Evolutionary conservation across 108 stramenopile species (phyloP).

Genomic region (Pinguiococcus pyrenoidosus): DNA sequence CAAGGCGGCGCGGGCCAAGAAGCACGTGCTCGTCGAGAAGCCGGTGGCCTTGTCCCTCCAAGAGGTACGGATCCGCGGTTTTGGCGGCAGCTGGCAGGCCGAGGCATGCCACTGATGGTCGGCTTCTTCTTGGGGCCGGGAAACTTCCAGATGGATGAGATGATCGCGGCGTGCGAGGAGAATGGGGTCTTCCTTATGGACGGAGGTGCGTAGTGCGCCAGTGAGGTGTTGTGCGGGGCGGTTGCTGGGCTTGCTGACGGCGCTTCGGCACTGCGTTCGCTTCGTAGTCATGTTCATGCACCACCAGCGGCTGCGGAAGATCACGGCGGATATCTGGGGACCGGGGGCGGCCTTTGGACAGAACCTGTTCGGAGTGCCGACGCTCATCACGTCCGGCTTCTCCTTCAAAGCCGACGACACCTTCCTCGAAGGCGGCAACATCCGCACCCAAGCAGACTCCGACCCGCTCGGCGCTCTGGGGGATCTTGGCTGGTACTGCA

Average conservation of each 20-base stretch:
- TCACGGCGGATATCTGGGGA: too few relatives aligned
- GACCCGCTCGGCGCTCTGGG: slow-evolving; percentile 15
- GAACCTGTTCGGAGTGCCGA: not conserved
- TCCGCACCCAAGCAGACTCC: slow-evolving; percentile 2
- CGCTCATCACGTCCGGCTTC: slow-evolving; percentile 1
- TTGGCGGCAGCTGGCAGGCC: too few relatives aligned
- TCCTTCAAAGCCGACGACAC: not conserved
- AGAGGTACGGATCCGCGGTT: too few relatives aligned
- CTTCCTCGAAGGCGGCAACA: slow-evolving; percentile 1
- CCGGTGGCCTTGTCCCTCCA: slow-evolving; percentile 3
- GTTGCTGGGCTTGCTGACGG: too few relatives aligned
- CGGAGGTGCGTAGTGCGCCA: too few relatives aligned
- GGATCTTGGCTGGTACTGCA: slow-evolving; percentile 16
- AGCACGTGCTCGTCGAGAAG: slow-evolving; percentile 24
- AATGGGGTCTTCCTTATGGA: slow-evolving; percentile 7
- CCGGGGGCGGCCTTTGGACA: not conserved
- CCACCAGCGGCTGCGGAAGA: slow-evolving; percentile 3
- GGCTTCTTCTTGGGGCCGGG: too few relatives aligned
- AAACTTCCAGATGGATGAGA: too few relatives aligned
- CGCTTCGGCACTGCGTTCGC: too few relatives aligned
- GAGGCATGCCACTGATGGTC: too few relatives aligned
- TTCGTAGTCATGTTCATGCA: slow-evolving; percentile 26
- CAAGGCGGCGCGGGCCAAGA: slow-evolving; percentile 16
- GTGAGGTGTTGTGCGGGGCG: too few relatives aligned
- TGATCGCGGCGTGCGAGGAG: not conserved